Percentiles rank a stretch among this genome's conserved stretches.
Conservation (phyloP, 768 basidiomycete species). For the Hemileccinum rubropunctum region DNA sequence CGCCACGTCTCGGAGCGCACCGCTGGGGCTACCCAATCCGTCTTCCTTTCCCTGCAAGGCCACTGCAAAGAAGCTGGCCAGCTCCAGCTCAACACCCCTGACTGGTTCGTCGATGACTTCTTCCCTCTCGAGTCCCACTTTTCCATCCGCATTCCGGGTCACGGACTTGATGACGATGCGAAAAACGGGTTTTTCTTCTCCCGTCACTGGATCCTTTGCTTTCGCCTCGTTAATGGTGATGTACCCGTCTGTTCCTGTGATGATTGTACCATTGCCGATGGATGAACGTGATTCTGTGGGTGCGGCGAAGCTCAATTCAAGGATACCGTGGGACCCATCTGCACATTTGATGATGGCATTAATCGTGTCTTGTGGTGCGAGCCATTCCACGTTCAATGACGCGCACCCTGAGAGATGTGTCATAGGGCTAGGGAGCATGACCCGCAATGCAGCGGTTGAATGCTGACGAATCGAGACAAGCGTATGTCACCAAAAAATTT, state of each 20-base stretch:
- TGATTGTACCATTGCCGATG: constrained; percentile 30
- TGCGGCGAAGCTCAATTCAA: constrained; percentile 62
- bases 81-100: constrained; percentile 55
- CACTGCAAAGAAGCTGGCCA: constrained; percentile 59
- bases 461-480: constrained; percentile 42
- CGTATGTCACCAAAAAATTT: neutral
- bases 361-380: constrained; percentile 81
- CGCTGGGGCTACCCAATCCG: constrained; percentile 56
- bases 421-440: constrained; percentile 51
- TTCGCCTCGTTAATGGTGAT: constrained; percentile 42
- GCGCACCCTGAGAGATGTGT: constrained; percentile 61
- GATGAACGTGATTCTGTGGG: constrained; percentile 43
- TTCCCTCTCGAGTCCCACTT: constrained; percentile 35
- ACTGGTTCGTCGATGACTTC: constrained; percentile 45
- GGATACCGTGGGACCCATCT: constrained; percentile 56
- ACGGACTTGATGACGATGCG: constrained; percentile 40
- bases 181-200: constrained; percentile 24
- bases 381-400: constrained; percentile 65
- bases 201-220: constrained; percentile 23
- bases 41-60: constrained; percentile 47
- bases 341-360: constrained; percentile 45
- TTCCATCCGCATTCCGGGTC: constrained; percentile 19
- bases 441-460: constrained; percentile 60
- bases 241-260: constrained; percentile 66
- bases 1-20: constrained; percentile 71